phyloP scores from a whole-genome alignment of 1,139 yeast genomes.

The Tardiomyces digboiensis region DNA sequence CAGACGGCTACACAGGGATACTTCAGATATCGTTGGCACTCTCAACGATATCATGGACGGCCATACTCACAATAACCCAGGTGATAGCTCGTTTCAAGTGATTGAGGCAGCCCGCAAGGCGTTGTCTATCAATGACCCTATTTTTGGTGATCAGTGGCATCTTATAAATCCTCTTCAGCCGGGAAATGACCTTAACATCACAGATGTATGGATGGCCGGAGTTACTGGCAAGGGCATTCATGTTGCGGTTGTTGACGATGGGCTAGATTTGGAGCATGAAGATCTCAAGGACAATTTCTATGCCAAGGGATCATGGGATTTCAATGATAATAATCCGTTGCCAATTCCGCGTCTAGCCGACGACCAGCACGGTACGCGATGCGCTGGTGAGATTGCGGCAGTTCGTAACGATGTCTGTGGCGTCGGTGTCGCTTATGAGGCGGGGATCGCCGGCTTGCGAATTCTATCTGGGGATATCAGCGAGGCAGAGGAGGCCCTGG shows the following conservation, averaged over 20 bases:
- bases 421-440: slow-evolving; percentile 83
- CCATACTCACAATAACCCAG: background rate
- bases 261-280: slow-evolving; percentile 68
- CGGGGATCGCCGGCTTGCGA: slow-evolving; percentile 84
- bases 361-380: slow-evolving; percentile 94
- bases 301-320: slow-evolving; percentile 83
- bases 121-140: slow-evolving; percentile 69
- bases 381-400: slow-evolving; percentile 97
- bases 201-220: slow-evolving; percentile 77
- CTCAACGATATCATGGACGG: background rate
- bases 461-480: slow-evolving; percentile 76
- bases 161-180: slow-evolving; percentile 59
- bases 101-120: slow-evolving; percentile 26
- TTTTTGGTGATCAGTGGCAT: slow-evolving; percentile 85
- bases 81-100: background rate
- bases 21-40: background rate
- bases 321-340: slow-evolving; percentile 59
- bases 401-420: slow-evolving; percentile 82
- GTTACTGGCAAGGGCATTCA: slow-evolving; percentile 72
- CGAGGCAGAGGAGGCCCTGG: slow-evolving; percentile 84
- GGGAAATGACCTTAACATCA: slow-evolving; percentile 81
- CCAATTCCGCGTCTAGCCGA: slow-evolving; percentile 79
- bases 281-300: slow-evolving; percentile 66
- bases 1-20: background rate
- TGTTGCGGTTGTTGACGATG: slow-evolving; percentile 91